phyloP scores from a whole-genome alignment of 2,329 filamentous ascomycete genomes.

The Aspergillus hortae region DNA sequence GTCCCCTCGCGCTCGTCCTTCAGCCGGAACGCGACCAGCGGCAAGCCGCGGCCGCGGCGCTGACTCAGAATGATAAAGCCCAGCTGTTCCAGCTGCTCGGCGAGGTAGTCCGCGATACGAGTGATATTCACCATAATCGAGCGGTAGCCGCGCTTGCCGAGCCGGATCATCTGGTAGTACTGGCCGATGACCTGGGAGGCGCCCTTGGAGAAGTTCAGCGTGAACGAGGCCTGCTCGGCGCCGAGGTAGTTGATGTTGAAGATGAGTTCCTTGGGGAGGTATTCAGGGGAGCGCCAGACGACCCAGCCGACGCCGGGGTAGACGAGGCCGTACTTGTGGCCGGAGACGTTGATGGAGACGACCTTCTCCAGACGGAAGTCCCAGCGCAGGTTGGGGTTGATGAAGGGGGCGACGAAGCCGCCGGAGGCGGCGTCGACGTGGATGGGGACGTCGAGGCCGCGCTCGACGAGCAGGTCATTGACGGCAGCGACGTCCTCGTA shows the following conservation, averaged over 20 bases:
- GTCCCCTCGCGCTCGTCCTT: constrained; percentile 52
- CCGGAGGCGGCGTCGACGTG: constrained; percentile 92
- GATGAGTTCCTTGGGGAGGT: constrained; percentile 82
- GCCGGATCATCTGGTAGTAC: constrained; percentile 94
- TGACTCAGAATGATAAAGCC: constrained; percentile 89
- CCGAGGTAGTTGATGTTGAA: constrained; percentile 99
- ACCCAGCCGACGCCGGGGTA: constrained; percentile 96
- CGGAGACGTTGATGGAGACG: constrained; percentile 89
- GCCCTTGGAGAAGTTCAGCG: constrained; percentile 94
- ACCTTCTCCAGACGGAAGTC: constrained; percentile 88
- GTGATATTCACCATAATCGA: constrained; percentile 94
- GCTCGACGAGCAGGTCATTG: constrained; percentile 78
- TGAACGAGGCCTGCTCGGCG: constrained; percentile 92
- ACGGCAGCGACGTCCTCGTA: constrained; percentile 92
- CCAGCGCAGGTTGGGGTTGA: constrained; percentile 79
- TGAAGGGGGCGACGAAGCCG: constrained; percentile 90
- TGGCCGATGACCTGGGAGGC: constrained; percentile 93
- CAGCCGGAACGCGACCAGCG: constrained; percentile 85
- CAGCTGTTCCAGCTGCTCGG: constrained; percentile 65
- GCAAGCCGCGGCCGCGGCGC: constrained; percentile 71
- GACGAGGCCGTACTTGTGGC: constrained; percentile 78
- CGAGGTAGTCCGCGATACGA: constrained; percentile 82
- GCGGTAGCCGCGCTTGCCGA: constrained; percentile 88
- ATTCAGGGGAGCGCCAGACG: constrained; percentile 80
- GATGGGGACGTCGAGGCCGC: constrained; percentile 74